Base-by-base conservation (phyloP, 2,329 filamentous ascomycete genomes). In the Pseudogymnoascus sp. region DNA sequence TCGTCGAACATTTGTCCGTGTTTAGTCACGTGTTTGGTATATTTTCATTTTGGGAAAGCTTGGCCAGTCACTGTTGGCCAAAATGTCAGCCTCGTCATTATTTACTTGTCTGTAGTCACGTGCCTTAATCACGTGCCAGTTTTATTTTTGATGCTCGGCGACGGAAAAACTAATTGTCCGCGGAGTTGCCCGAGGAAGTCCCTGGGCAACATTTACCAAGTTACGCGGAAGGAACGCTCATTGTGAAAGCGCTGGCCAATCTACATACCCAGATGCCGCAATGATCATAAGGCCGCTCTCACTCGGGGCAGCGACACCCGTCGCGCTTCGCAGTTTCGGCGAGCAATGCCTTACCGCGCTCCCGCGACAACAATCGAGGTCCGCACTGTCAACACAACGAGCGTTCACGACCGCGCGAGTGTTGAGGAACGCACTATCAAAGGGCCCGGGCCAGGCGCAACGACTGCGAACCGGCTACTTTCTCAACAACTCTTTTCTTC, bases 281-380 rank as follows among this genome's bases (percentile, higher is more conserved):
- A 60, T 60, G 59, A 40, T 60, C 38, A 60, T 60, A 60, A 38
- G 59, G 33, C 59, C 38, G 59, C 59, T 41, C 59, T 60, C 59
- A 41, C 59, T 60, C 59, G 59, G 59, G 59, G 59, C 59, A 40
- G 59, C 59, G 59, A 40, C 33, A 31, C 59, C 33, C n/a, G 38
- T 38, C 38, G 59, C 59, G 59, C 59, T 60, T 19, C 22, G 35
- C 38, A 41, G 59, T 41, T 31, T 60, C 33, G 33, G 33, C 38
- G 35, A 53, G 60, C 60, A 38, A 7, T 43, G 41, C 24, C 26
- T 53, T 46, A n/a, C 35, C 60, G 28, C 35, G 10, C 28, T 61
- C 11, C 37, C 60, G 19, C 60, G 22, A 61, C 37, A 33, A 16
- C 37, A 43, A 61, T 46, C 12, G 60, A 53, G n/a, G 19, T 33